Evolutionary conservation across 495 filamentous ascomycete genomes (phyloP), one percentile per base, ranked within the genome.

Genomic region (Lophium mytilinum): DNA sequence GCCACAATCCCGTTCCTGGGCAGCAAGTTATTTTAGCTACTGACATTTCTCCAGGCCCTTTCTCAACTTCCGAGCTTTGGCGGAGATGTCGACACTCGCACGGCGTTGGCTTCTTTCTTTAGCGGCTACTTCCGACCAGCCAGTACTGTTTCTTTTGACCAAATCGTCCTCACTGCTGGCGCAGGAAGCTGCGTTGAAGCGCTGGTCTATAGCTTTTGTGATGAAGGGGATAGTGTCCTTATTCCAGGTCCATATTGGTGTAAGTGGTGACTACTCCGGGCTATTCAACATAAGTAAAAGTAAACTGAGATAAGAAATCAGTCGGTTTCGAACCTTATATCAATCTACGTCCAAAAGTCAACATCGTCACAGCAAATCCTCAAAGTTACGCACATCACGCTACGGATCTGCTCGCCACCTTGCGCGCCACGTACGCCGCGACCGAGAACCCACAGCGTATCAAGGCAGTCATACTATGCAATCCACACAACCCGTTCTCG

Each of bases 401-500:
- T 37, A 63, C 57, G 33, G 57, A 63, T 46, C 49, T 63, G 2
- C 50, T 63, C 7, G 37, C 60, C 6, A 54, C 60, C 4, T 45
- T 63, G 1, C 60, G 58, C 43, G 60, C 60, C 4, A 55, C 55
- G 2, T 63, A 58, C 50, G 47, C 55, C 46, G 57, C 58, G 17
- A 36, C 60, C 9, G 55, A 52, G 5, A 52, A 63, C 12, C 37
- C 41, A 40, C 50, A 55, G 9, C 55, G 55, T 8, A 76, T 83
- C 34, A 71, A 63, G 37, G 82, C 74, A 4, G 50, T 85, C 24
- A 68, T 84, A 41, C 67, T 85, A 9, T 79, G 78, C 59, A 78
- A 83, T 58, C 83, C 83, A 1, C 79, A 83, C 36, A 85, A 85
- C 62, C 82, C 83, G 0, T 69, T 83, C 0, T 78, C 82, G 40